phyloP scores from a whole-genome alignment of 441 rosid genomes.

The Gossypium schwendimanii region DNA sequence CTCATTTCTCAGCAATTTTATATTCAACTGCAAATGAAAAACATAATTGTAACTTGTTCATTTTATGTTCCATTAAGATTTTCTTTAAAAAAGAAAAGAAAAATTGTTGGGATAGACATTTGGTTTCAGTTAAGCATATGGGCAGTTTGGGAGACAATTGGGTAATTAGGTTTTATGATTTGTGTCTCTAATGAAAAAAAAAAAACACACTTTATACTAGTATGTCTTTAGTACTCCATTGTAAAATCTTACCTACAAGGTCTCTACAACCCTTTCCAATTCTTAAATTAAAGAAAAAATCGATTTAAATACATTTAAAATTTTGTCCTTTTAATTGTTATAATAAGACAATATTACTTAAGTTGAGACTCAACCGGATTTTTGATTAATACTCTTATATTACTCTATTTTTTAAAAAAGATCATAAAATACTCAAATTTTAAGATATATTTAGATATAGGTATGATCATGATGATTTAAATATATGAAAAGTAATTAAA shows the following conservation, averaged over 20 bases:
- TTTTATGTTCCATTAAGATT: not conserved
- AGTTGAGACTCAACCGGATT: fast-evolving
- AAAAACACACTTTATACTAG: not conserved
- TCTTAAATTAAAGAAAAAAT: too few species aligned
- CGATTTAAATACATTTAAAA: too few species aligned
- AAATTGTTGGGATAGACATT: not conserved
- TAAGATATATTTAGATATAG: too few species aligned
- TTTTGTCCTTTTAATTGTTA: too few species aligned
- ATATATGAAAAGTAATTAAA: too few species aligned
- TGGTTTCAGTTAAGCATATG: not conserved
- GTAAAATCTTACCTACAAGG: not conserved
- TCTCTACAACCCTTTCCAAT: too few species aligned
- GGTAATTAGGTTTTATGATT: not conserved
- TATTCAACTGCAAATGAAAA: not conserved
- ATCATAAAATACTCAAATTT: too few species aligned
- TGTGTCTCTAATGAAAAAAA: not conserved
- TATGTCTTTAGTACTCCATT: not conserved
- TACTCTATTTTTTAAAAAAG: too few species aligned
- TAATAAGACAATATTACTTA: too few species aligned
- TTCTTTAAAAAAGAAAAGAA: not conserved
- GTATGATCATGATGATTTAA: too few species aligned
- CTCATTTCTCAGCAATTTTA: not conserved
- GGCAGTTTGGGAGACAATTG: not conserved
- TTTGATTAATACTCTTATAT: too few species aligned
- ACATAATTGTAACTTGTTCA: not conserved